Evolutionary conservation across 768 basidiomycete species (phyloP).

Genomic region (Boletus subparvulus): DNA sequence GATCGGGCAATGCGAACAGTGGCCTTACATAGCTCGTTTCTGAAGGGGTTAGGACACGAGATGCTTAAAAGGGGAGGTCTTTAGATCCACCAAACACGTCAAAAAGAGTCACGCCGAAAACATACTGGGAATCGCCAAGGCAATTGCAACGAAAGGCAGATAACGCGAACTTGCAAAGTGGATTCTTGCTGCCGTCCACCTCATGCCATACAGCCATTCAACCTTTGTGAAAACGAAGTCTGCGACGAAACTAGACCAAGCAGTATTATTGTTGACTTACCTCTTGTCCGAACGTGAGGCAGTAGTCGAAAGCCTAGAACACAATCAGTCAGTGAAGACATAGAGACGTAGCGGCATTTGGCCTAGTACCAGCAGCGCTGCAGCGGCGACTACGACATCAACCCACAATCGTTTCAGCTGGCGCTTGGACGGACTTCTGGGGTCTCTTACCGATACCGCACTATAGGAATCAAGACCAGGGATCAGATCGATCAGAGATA

Average conservation of each 20-base stretch:
- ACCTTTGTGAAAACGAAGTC: slow-evolving; percentile 8
- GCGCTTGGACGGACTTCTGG: not conserved
- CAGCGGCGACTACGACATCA: slow-evolving; percentile 6
- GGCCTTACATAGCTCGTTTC: slow-evolving; percentile 6
- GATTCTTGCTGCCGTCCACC: slow-evolving; percentile 18
- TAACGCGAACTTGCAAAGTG: slow-evolving; percentile 22
- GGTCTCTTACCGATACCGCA: slow-evolving; percentile 9
- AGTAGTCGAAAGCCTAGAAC: slow-evolving; percentile 16
- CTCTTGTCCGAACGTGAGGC: slow-evolving; percentile 15
- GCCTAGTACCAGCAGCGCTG: slow-evolving; percentile 16
- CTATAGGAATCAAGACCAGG: not conserved
- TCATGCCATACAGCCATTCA: slow-evolving; percentile 15
- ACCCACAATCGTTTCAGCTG: not conserved
- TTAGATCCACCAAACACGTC: not conserved
- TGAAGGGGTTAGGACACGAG: not conserved
- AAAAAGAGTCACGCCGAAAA: not conserved
- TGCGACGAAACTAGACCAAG: not conserved
- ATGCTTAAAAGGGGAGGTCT: not conserved
- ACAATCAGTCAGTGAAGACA: not conserved
- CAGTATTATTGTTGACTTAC: not conserved
- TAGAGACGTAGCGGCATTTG: not conserved
- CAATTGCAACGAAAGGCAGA: slow-evolving; percentile 18
- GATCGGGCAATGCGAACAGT: not conserved
- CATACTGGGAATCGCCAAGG: slow-evolving; percentile 15
- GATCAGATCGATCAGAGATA: not conserved